Evolutionary conservation across 495 filamentous ascomycete genomes (phyloP), one percentile per base, ranked within the genome.

Genomic region (Podospora pseudopauciseta): DNA sequence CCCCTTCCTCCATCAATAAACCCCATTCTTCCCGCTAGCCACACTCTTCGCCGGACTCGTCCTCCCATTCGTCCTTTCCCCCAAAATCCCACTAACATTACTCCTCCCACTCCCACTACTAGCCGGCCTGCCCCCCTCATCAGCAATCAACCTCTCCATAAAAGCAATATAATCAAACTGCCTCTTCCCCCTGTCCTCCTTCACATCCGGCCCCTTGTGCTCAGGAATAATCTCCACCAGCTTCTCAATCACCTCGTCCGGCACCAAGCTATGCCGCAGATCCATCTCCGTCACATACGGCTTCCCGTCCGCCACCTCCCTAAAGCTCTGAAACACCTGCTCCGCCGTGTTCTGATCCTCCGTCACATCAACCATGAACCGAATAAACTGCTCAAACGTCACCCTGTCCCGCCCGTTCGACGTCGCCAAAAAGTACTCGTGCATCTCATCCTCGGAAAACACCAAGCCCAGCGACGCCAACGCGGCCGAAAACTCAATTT

Each of bases 261-360:
- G 94, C 27, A 99, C 94, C 20, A 99, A 86, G 27, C 90, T 93
- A 79, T 97, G 96, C 66, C 93, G 87, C 54, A 99, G 87, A 77
- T 99, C 95, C 77, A 99, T 89, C 81, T 99, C 95, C 13, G 95
- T 99, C 15, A 99, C 95, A 77, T 97, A 99, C 18, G 95, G 93
- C 82, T 98, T 99, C 58, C 96, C 96, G 83, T 99, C 95, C 15
- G 95, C 95, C 28, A 99, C 95, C 79, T 98, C 95, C 65, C 88
- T 87, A 86, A 99, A 99, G 75, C 88, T 92, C 80, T 98, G 95
- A 80, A 93, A 97, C 0, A 98, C 96, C 75, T 99, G 95, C 79
- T 97, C 95, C 23, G 95, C 96, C 19, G 93, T 96, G 73, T 98
- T 97, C 78, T 99, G 95, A 74, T 99, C 95, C 78, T 99, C 95